These are phyloP conservation scores for Scutellaria baicalensis DNA, from an alignment of 257 asterid genomes.

Conservation along the genomic window DNA sequence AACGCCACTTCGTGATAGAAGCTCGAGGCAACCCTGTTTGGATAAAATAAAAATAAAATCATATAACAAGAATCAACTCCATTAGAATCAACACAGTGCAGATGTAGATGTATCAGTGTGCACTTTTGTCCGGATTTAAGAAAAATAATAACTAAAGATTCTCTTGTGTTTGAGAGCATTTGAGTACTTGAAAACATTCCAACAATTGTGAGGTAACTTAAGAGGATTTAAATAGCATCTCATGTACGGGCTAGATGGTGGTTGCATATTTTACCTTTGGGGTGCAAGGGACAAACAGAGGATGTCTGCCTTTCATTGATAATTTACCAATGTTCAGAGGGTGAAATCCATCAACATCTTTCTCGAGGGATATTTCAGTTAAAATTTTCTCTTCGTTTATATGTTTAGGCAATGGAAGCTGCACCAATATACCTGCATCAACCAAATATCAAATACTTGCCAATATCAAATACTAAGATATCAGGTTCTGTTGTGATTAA, in stretches of 20 bases:
- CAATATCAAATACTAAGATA: not conserved
- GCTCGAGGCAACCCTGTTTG: slow-evolving; percentile 84
- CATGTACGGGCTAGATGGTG: not conserved
- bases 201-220: not conserved
- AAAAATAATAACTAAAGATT: not conserved
- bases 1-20: slow-evolving; percentile 65
- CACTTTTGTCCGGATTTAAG: not conserved
- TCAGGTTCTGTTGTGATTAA: not conserved
- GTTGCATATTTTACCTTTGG: slow-evolving; percentile 55
- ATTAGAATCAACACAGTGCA: not conserved
- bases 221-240: not conserved
- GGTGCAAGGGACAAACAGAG: slow-evolving; percentile 89
- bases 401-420: slow-evolving; percentile 93
- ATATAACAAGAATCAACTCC: not conserved
- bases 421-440: slow-evolving; percentile 78
- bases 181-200: not conserved
- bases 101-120: not conserved
- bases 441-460: not conserved
- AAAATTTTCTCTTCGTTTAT: slow-evolving; percentile 79
- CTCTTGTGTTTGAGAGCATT: not conserved
- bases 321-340: slow-evolving; percentile 93
- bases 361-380: slow-evolving; percentile 67
- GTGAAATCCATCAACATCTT: slow-evolving; percentile 97
- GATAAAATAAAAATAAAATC: not conserved
- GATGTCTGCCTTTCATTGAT: slow-evolving; percentile 99